These are phyloP conservation scores for Beta vulgaris DNA, from an alignment of 148 eudicot species.

Conservation along the genomic window DNA sequence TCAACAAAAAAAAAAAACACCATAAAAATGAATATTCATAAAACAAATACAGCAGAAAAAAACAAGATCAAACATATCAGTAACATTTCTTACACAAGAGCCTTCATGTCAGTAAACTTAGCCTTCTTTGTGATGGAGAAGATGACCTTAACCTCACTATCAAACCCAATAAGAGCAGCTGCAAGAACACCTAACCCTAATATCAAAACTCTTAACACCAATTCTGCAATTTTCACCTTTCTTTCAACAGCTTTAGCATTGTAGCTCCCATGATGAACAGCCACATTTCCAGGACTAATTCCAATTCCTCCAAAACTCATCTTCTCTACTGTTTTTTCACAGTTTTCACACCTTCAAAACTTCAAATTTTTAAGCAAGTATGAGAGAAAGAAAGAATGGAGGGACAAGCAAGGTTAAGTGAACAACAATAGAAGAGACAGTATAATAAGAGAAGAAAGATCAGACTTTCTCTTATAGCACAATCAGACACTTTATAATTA, in stretches of 20 bases:
- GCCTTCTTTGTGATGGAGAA: constrained; percentile 75
- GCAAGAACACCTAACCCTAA: constrained; percentile 54
- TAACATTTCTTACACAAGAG: constrained; percentile 63
- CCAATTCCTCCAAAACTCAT: constrained; percentile 31
- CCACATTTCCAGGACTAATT: constrained; percentile 64
- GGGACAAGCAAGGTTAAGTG: not conserved
- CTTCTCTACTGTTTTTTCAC: not conserved
- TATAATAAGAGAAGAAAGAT: not conserved
- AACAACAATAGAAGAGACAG: not conserved
- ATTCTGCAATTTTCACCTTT: constrained; percentile 62
- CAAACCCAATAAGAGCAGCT: constrained; percentile 59
- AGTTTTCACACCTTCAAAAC: not conserved
- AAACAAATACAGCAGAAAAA: not conserved
- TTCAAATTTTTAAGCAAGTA: not conserved
- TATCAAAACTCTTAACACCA: constrained; percentile 62
- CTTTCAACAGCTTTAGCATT: constrained; percentile 49
- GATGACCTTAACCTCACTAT: constrained; percentile 63
- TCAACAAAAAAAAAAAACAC: not conserved
- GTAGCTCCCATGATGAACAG: constrained; percentile 52
- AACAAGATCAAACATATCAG: not conserved
- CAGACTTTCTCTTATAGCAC: not conserved
- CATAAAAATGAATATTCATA: not conserved
- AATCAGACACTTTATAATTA: not conserved
- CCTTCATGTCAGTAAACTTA: constrained; percentile 78
- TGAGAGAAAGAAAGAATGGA: not conserved